Conservation (phyloP, 495 filamentous ascomycete genomes). For the Aspergillus leporis region DNA sequence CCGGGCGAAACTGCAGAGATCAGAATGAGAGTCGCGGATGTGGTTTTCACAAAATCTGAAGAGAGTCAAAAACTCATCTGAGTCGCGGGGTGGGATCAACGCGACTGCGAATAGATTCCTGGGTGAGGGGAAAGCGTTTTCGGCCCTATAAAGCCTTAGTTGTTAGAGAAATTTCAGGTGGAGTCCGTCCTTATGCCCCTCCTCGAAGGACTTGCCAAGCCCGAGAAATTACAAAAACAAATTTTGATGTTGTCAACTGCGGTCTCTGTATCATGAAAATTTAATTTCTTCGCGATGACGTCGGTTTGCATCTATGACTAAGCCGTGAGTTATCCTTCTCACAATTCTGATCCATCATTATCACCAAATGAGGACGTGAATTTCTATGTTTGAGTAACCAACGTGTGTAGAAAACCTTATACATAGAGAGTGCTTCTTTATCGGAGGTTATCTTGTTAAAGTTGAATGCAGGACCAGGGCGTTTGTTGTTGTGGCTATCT, state of each 20-base stretch:
- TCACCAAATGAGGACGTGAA: no score
- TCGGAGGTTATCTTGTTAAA: no score
- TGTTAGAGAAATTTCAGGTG: slow-evolving; percentile 1
- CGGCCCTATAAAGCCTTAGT: slow-evolving; percentile 7
- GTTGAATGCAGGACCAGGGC: background rate
- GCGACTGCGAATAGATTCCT: slow-evolving; percentile 8
- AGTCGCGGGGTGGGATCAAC: slow-evolving; percentile 16
- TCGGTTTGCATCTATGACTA: slow-evolving; percentile 25
- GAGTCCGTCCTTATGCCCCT: background rate
- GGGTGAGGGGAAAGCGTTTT: slow-evolving; percentile 1
- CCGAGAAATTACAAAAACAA: background rate
- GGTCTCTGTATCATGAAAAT: slow-evolving; percentile 11
- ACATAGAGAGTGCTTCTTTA: no score
- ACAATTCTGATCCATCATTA: background rate
- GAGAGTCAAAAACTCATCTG: background rate
- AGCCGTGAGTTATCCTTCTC: slow-evolving; percentile 7
- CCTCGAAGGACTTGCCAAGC: slow-evolving; percentile 15
- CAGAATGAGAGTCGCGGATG: background rate
- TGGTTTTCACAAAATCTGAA: background rate
- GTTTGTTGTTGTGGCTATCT: background rate
- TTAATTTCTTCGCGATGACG: slow-evolving; percentile 26
- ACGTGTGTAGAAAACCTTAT: no score
- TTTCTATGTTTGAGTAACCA: no score
- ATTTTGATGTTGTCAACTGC: background rate
- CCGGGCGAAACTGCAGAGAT: background rate